Percentiles rank a stretch among this genome's conserved stretches.
Evolutionary conservation across 2,329 filamentous ascomycete species (phyloP).

Genomic region (Phialocephala subalpina): DNA sequence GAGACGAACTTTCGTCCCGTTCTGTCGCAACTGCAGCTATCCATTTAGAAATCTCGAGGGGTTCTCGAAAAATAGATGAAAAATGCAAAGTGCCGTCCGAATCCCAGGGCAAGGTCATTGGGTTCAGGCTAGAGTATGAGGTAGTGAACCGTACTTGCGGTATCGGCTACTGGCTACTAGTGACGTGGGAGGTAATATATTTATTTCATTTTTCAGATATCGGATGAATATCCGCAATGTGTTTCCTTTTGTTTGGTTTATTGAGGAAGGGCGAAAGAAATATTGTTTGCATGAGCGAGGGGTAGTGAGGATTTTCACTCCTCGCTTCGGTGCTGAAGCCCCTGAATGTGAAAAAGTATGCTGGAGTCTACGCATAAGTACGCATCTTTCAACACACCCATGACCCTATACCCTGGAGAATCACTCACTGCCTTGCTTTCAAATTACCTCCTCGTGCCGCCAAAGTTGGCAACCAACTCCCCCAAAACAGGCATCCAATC

Average conservation of each 20-base stretch:
- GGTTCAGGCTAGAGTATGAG: too few relatives aligned
- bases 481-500: background rate
- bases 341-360: background rate
- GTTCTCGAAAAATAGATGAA: too few relatives aligned
- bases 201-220: background rate
- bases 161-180: too few relatives aligned
- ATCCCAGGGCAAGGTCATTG: too few relatives aligned
- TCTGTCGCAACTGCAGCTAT: too few relatives aligned
- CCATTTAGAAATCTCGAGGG: too few relatives aligned
- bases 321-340: slow-evolving; percentile 1
- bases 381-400: background rate
- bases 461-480: background rate
- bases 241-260: too few relatives aligned
- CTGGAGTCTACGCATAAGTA: background rate
- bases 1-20: too few relatives aligned
- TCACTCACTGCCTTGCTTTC: background rate
- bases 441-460: background rate
- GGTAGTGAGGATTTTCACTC: background rate
- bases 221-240: background rate
- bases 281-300: background rate
- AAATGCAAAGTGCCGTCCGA: too few relatives aligned
- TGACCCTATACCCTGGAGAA: background rate
- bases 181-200: background rate
- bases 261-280: too few relatives aligned
- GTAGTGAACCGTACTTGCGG: too few relatives aligned